Conservation (phyloP, 2,329 filamentous ascomycete species). For the Phialocephala sp. region DNA sequence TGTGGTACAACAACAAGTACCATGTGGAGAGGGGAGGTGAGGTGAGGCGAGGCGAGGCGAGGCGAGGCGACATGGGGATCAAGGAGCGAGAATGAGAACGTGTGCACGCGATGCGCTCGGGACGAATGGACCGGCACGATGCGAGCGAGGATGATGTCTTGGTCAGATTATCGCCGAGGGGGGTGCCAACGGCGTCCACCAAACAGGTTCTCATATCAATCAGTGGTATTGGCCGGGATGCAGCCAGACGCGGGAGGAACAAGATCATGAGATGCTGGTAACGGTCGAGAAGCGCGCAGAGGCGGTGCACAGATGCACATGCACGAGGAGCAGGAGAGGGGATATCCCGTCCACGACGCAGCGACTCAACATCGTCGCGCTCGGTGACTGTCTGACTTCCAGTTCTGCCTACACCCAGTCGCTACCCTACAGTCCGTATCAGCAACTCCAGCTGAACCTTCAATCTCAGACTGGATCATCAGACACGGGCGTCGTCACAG, state of each 20-base stretch:
- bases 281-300: conserved; percentile 1
- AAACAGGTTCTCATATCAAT: conserved; percentile 1
- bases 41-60: background rate
- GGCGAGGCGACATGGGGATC: background rate
- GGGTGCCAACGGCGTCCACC: background rate
- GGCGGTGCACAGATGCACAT: background rate
- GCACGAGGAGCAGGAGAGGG: background rate
- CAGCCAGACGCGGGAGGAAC: conserved; percentile 1
- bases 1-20: background rate
- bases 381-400: background rate
- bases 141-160: conserved; percentile 2
- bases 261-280: conserved; percentile 5
- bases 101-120: conserved; percentile 5
- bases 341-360: no score
- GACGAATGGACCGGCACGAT: conserved; percentile 6
- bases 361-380: background rate
- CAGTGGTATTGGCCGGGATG: background rate
- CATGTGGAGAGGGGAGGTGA: background rate
- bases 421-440: background rate
- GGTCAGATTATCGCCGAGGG: background rate
- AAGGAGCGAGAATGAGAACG: background rate
- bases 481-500: conserved; percentile 14
- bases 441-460: background rate
- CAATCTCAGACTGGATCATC: background rate
- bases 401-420: background rate